phyloP scores from a whole-genome alignment of 192 early-diverging fungal species.

The Coemansia sp. region DNA sequence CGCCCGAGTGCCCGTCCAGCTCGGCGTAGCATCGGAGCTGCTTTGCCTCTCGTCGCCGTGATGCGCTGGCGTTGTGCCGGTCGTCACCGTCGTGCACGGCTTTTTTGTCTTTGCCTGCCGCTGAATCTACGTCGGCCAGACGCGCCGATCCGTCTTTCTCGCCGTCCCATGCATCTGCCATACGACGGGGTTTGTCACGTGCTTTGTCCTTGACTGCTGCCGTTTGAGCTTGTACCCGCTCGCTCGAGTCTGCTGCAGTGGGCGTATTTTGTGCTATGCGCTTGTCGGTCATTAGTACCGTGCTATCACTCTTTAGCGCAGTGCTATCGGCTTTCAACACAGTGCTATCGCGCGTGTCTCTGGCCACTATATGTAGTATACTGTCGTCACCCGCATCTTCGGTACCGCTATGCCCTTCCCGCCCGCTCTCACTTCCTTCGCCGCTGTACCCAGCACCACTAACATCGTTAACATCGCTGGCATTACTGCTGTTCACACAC shows the following conservation, averaged over 20 bases:
- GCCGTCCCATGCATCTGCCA: conserved; percentile 11
- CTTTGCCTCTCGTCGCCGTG: conserved; percentile 45
- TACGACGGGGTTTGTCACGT: conserved; percentile 17
- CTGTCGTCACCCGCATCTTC: conserved; percentile 21
- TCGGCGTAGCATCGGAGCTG: conserved; percentile 51
- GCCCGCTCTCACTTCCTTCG: conserved; percentile 32
- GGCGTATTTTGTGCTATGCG: too few species aligned
- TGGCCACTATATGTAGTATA: not conserved
- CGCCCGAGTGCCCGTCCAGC: conserved; percentile 79
- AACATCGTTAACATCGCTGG: conserved; percentile 35
- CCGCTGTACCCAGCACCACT: conserved; percentile 43
- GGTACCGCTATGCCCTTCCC: conserved; percentile 21
- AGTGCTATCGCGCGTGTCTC: not conserved
- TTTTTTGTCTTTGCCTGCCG: conserved; percentile 13
- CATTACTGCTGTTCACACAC: conserved; percentile 8
- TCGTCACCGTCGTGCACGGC: conserved; percentile 11
- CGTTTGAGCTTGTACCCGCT: not conserved
- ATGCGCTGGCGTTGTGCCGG: conserved; percentile 2
- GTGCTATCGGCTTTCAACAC: not conserved
- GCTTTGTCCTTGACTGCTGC: not conserved
- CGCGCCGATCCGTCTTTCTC: conserved; percentile 7
- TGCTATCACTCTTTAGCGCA: too few species aligned
- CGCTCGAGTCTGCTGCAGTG: too few species aligned
- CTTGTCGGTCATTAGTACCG: too few species aligned
- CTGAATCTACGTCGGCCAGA: conserved; percentile 5